Conservation (phyloP, 163 green algal genomes). For the Trebouxiophyceae sp. region DNA sequence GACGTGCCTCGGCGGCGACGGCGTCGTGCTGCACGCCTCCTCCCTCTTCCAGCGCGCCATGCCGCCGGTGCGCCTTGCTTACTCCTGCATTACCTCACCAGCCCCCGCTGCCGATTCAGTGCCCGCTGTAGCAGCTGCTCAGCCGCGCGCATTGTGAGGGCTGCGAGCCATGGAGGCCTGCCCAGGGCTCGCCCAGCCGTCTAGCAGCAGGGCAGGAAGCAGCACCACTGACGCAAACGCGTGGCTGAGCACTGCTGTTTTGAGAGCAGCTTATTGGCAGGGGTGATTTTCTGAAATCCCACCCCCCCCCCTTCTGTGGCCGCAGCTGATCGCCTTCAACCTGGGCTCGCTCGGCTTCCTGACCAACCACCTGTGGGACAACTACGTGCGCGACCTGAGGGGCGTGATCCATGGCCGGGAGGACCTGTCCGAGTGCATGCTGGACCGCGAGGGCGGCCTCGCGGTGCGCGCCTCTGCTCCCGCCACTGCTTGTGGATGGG, state of each 20-base stretch:
- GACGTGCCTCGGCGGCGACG: constrained; percentile 91
- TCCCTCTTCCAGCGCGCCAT: constrained; percentile 75
- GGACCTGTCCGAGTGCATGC: constrained; percentile 19
- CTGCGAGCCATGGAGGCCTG: too few species aligned
- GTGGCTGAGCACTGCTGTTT: background rate
- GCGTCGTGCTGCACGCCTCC: constrained; percentile 87
- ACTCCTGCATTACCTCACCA: too few species aligned
- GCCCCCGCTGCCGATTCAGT: too few species aligned
- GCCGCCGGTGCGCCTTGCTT: constrained; percentile 51
- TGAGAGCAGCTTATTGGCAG: background rate
- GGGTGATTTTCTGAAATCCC: background rate
- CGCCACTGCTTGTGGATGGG: too few species aligned
- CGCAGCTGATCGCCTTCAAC: constrained; percentile 77
- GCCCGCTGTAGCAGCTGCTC: too few species aligned
- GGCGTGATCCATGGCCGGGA: constrained; percentile 58
- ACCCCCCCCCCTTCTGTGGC: background rate
- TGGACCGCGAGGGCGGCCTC: constrained; percentile 1
- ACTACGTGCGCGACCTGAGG: constrained; percentile 62
- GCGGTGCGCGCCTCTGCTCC: constrained; percentile 1
- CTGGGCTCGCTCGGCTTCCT: constrained; percentile 83
- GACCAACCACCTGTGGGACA: constrained; percentile 68
- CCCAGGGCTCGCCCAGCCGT: too few species aligned
- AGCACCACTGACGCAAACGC: background rate
- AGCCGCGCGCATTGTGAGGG: too few species aligned
- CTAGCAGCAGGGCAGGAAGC: too few species aligned